Percentiles rank a stretch among this genome's conserved stretches.
Evolutionary conservation across 1,139 yeast genomes (phyloP).

Genomic region (Pichia sp.): DNA sequence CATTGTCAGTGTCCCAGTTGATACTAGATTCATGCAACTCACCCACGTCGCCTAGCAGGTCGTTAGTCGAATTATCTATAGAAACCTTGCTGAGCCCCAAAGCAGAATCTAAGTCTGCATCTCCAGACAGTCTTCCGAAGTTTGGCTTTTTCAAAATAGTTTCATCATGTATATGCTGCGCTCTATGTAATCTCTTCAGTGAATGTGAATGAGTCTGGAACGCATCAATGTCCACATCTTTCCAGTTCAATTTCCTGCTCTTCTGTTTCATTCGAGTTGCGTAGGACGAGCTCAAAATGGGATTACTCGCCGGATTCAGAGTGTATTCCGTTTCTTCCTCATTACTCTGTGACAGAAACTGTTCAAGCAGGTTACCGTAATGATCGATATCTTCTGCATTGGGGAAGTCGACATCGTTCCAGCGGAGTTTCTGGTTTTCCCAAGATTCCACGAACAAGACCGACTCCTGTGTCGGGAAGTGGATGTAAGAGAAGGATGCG

Average conservation of each 20-base stretch:
- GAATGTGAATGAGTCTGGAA: slow-evolving; percentile 18
- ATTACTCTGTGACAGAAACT: slow-evolving; percentile 21
- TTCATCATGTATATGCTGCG: slow-evolving; percentile 16
- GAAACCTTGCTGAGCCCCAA: neutral
- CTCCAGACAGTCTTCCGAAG: slow-evolving; percentile 4
- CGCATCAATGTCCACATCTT: slow-evolving; percentile 28
- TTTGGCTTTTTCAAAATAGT: slow-evolving; percentile 18
- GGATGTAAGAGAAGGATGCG: slow-evolving; percentile 23
- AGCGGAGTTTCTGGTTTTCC: slow-evolving; percentile 31
- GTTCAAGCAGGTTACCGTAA: slow-evolving; percentile 21
- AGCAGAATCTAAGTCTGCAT: neutral
- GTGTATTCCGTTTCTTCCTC: slow-evolving; percentile 22
- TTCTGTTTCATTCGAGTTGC: slow-evolving; percentile 23
- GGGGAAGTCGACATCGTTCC: slow-evolving; percentile 31
- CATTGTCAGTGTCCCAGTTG: neutral
- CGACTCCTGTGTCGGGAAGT: slow-evolving; percentile 29
- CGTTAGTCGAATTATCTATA: neutral
- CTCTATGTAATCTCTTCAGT: neutral
- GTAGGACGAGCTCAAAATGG: slow-evolving; percentile 23
- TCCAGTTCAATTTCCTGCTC: slow-evolving; percentile 27
- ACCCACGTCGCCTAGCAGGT: neutral
- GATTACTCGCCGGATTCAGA: slow-evolving; percentile 18
- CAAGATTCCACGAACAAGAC: slow-evolving; percentile 31
- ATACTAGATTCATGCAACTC: slow-evolving; percentile 1
- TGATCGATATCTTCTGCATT: slow-evolving; percentile 9